Evolutionary conservation across 176 grass and related monocot genomes (phyloP).

Genomic region (Coix lacrymajobi): DNA sequence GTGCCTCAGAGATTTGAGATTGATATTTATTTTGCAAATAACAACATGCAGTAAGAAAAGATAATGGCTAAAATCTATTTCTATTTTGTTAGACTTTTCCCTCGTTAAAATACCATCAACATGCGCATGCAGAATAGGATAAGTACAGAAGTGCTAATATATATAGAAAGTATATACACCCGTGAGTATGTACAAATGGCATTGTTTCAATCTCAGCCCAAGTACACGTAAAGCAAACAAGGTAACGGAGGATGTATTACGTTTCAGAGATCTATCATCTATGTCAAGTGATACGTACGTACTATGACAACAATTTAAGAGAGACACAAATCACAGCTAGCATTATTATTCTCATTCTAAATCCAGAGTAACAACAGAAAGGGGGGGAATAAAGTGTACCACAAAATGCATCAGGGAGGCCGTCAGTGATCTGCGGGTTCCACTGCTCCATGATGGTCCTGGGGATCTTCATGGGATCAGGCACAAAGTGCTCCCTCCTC

Average conservation of each 20-base stretch:
- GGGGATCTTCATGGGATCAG: slow-evolving; percentile 74
- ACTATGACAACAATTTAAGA: neutral
- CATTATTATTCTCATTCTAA: neutral
- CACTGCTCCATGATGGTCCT: slow-evolving; percentile 67
- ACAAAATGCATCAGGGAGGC: slow-evolving; percentile 79
- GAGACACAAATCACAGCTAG: neutral
- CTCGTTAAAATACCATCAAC: neutral
- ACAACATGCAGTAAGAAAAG: neutral
- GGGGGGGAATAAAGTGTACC: too few species aligned
- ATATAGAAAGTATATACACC: neutral
- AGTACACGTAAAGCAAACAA: neutral
- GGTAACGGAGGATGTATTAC: too few species aligned
- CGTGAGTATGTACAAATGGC: neutral
- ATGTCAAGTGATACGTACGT: too few species aligned
- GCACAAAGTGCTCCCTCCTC: slow-evolving; percentile 42
- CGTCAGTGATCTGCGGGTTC: slow-evolving; percentile 49
- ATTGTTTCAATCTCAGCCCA: neutral
- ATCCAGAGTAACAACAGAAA: too few species aligned
- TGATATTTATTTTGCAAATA: neutral
- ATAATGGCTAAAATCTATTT: neutral
- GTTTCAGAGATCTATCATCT: too few species aligned
- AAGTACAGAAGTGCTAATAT: neutral
- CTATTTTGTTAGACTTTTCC: neutral
- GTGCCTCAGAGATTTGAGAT: neutral
- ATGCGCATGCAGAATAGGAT: neutral